phyloP scores from a whole-genome alignment of 768 basidiomycete genomes.

The Russula dissimulans region DNA sequence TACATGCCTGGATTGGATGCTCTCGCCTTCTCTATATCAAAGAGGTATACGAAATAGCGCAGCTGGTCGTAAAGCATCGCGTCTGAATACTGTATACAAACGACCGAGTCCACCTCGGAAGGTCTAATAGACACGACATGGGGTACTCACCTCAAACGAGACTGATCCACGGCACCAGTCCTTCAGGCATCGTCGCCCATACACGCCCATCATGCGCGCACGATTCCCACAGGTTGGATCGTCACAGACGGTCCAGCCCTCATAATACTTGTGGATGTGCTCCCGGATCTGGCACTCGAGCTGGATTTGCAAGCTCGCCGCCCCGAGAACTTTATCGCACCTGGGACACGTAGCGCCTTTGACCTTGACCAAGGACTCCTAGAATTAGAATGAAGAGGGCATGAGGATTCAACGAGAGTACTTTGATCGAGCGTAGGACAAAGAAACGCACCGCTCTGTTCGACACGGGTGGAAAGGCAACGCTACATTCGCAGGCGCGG shows the following conservation, averaged over 20 bases:
- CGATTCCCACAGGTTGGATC: conserved; percentile 75
- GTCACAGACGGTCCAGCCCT: conserved; percentile 82
- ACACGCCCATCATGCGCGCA: conserved; percentile 92
- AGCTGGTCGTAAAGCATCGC: conserved; percentile 83
- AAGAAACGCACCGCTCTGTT: conserved; percentile 43
- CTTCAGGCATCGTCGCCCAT: conserved; percentile 73
- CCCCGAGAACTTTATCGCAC: conserved; percentile 46
- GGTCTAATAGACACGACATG: neutral
- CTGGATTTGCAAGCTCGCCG: conserved; percentile 67
- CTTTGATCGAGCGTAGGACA: neutral
- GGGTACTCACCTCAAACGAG: conserved; percentile 57
- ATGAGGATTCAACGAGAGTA: neutral
- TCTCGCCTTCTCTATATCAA: conserved; percentile 61
- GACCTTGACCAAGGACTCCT: conserved; percentile 60
- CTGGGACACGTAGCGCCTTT: conserved; percentile 63
- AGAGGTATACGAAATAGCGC: conserved; percentile 70
- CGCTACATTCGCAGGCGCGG: conserved; percentile 54
- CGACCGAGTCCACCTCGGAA: conserved; percentile 1
- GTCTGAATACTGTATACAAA: conserved; percentile 65
- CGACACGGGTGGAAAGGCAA: conserved; percentile 49
- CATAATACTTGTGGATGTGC: conserved; percentile 74
- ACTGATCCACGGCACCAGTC: conserved; percentile 62
- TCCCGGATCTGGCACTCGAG: conserved; percentile 79
- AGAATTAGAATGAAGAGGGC: neutral
- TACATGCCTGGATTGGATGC: conserved; percentile 38